Conservation (phyloP, 345 rosid genomes). For the Firmiana major region DNA sequence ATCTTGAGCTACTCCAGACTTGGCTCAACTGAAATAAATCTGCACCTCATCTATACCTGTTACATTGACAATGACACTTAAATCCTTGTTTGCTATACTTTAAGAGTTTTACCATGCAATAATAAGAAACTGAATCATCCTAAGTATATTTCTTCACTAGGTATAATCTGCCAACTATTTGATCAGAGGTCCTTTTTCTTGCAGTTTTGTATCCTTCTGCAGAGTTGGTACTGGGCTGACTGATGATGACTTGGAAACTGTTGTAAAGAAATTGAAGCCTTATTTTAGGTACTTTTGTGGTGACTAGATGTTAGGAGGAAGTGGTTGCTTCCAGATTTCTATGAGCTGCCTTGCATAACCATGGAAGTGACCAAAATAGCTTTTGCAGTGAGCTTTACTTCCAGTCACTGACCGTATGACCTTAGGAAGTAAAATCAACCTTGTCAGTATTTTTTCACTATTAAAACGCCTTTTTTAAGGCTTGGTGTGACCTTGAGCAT, state of each 20-base stretch:
- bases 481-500: not conserved
- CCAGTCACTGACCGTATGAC: not conserved
- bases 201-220: slow-evolving; percentile 91
- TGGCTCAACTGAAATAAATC: not conserved
- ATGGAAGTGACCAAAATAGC: slow-evolving; percentile 11
- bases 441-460: not conserved
- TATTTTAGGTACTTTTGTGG: slow-evolving; percentile 59
- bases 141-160: not conserved
- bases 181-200: slow-evolving; percentile 17
- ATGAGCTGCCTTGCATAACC: not conserved
- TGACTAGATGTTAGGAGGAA: slow-evolving; percentile 1
- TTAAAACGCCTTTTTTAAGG: not conserved
- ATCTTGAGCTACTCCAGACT: not conserved
- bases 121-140: not conserved
- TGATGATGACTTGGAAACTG: slow-evolving; percentile 76
- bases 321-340: not conserved
- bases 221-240: slow-evolving; percentile 95
- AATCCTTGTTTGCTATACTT: not conserved
- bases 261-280: slow-evolving; percentile 85
- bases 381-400: not conserved
- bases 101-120: not conserved
- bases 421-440: not conserved
- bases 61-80: not conserved
- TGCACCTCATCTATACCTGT: not conserved
- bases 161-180: not conserved